These are phyloP conservation scores for Wickerhamomyces sp. DNA, from an alignment of 1,139 yeast genomes.

Conservation along the genomic window DNA sequence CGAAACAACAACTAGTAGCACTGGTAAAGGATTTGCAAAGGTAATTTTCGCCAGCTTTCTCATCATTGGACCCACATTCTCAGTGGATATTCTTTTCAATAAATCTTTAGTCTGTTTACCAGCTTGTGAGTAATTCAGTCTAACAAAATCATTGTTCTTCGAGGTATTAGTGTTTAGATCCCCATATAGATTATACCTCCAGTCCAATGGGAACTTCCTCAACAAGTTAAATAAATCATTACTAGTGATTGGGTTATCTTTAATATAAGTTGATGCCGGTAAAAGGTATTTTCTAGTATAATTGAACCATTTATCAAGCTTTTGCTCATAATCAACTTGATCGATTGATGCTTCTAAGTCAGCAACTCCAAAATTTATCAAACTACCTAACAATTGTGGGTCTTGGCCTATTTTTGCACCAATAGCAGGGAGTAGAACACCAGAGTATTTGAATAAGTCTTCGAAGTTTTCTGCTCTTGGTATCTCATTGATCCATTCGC, in stretches of 20 bases:
- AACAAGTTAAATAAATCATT: conserved; percentile 59
- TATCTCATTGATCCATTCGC: conserved; percentile 43
- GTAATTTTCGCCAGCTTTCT: conserved; percentile 74
- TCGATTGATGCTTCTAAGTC: conserved; percentile 27
- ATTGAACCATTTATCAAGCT: conserved; percentile 49
- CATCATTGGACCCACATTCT: conserved; percentile 74
- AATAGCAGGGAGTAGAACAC: conserved; percentile 47
- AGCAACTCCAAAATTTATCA: conserved; percentile 54
- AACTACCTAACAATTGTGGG: conserved; percentile 46
- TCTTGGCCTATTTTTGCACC: conserved; percentile 56
- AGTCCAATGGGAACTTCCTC: conserved; percentile 50
- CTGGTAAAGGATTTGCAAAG: conserved; percentile 77
- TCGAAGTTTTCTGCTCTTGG: conserved; percentile 37
- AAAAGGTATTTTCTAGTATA: conserved; percentile 63
- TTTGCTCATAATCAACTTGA: conserved; percentile 21
- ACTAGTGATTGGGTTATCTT: conserved; percentile 57
- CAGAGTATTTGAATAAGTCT: conserved; percentile 43
- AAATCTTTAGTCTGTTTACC: conserved; percentile 81
- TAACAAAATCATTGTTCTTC: conserved; percentile 54
- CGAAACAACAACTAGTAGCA: conserved; percentile 56
- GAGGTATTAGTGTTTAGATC: conserved; percentile 59
- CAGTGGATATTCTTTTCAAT: conserved; percentile 82
- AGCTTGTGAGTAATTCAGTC: conserved; percentile 61
- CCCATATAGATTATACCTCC: conserved; percentile 77
- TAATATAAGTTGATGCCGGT: conserved; percentile 60